phyloP scores from a whole-genome alignment of 2,329 filamentous ascomycete species.

The Paecilomyces sp. region DNA sequence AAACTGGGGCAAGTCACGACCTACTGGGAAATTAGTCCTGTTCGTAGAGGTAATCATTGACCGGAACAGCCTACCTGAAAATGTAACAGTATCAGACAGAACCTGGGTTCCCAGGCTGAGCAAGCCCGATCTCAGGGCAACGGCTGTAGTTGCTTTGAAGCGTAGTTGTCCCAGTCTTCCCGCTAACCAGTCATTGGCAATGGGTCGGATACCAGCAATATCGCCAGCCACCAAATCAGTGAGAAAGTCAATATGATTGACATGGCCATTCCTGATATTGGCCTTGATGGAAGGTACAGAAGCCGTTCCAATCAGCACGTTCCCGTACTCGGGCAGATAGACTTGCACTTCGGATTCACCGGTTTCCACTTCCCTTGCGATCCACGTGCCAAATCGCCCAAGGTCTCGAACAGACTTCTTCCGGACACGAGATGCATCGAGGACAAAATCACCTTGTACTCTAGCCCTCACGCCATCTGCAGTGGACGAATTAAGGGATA shows the following conservation, averaged over 20 bases:
- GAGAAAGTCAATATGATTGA: conserved; percentile 71
- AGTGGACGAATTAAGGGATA: conserved; percentile 83
- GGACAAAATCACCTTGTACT: conserved; percentile 71
- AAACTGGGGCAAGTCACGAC: conserved; percentile 62
- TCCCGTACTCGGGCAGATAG: conserved; percentile 74
- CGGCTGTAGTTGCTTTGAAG: conserved; percentile 64
- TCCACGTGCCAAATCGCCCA: conserved; percentile 70
- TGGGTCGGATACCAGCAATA: conserved; percentile 64
- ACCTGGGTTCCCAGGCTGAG: conserved; percentile 70
- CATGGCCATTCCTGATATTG: conserved; percentile 68
- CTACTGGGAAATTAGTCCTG: conserved; percentile 15
- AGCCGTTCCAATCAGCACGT: conserved; percentile 70
- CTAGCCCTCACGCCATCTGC: conserved; percentile 68
- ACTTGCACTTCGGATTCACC: conserved; percentile 66
- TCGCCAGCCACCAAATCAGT: conserved; percentile 70
- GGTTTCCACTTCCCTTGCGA: conserved; percentile 69
- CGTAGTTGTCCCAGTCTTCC: conserved; percentile 66
- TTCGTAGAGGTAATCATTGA: conserved; percentile 20
- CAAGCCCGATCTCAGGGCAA: conserved; percentile 72
- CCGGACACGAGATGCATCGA: conserved; percentile 70
- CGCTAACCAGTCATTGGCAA: conserved; percentile 84
- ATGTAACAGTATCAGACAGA: conserved; percentile 65
- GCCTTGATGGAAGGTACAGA: conserved; percentile 68
- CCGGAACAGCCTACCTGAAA: conserved; percentile 71
- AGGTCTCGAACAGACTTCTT: conserved; percentile 66